A percentile compares a stretch with the other conserved stretches of the same genome.
Conservation (phyloP, 345 rosid species). For the Eucalyptus fibrosa region DNA sequence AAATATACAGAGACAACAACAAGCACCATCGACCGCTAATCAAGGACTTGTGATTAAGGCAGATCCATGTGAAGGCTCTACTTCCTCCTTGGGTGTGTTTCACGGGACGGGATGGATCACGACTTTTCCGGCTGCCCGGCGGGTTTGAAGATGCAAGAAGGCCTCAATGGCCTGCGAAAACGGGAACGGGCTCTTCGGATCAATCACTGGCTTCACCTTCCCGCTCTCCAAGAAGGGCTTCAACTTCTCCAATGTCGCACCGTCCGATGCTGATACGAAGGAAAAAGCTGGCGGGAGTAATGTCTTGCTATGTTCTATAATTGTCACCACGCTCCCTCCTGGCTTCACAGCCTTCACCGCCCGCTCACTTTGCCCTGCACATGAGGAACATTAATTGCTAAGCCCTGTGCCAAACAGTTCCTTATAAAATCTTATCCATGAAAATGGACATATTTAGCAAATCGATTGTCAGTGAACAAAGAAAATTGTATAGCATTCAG, state of each 20-base stretch:
- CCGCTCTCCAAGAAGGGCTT: constrained; percentile 71
- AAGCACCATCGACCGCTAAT: neutral
- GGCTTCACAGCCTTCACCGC: constrained; percentile 76
- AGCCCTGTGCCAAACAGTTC: neutral
- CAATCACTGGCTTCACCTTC: constrained; percentile 64
- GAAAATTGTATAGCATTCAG: neutral
- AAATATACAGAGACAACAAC: neutral
- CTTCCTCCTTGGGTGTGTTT: neutral
- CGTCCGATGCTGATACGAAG: constrained; percentile 61
- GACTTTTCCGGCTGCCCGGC: constrained; percentile 63
- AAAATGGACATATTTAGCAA: neutral
- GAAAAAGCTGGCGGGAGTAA: constrained; percentile 66
- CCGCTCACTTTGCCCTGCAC: constrained; percentile 60
- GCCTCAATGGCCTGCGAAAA: constrained; percentile 52
- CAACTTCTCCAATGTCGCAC: constrained; percentile 55
- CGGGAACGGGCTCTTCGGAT: constrained; percentile 69
- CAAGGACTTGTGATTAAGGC: neutral
- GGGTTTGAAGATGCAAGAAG: constrained; percentile 61
- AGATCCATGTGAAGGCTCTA: neutral
- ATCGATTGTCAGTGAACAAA: neutral
- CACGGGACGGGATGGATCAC: constrained; percentile 55
- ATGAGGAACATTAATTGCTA: neutral
- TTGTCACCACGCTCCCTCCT: constrained; percentile 76
- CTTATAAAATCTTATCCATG: neutral
- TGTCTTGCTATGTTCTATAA: constrained; percentile 30